Percentiles rank a stretch among this genome's conserved stretches.
These are phyloP conservation scores for Endothia cerciana DNA, from an alignment of 2,329 filamentous ascomycete genomes.

Conservation along the genomic window DNA sequence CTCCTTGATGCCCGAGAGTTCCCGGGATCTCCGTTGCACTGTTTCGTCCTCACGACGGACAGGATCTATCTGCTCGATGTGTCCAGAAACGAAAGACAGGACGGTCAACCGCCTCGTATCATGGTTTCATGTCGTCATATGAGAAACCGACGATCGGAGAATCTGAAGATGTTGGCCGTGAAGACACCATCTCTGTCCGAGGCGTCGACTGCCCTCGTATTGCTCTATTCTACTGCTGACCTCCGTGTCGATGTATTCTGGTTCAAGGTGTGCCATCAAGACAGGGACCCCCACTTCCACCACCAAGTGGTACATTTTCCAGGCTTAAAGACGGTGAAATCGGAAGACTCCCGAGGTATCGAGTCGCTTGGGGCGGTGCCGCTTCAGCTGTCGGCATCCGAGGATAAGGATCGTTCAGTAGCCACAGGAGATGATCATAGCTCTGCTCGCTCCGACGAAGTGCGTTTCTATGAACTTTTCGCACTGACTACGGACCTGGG, in stretches of 20 bases:
- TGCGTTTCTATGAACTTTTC: conserved; percentile 53
- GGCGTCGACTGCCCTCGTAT: conserved; percentile 37
- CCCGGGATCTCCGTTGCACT: conserved; percentile 49
- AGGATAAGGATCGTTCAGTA: not conserved
- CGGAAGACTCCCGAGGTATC: conserved; percentile 7
- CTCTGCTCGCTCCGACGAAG: conserved; percentile 39
- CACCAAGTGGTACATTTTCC: conserved; percentile 36
- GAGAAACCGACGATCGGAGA: conserved; percentile 42
- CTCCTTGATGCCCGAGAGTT: conserved; percentile 62
- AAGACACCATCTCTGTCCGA: conserved; percentile 12
- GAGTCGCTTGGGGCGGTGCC: conserved; percentile 20
- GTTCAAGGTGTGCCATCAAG: conserved; percentile 36
- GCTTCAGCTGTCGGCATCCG: conserved; percentile 10
- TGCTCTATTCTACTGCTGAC: conserved; percentile 39
- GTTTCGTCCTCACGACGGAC: conserved; percentile 62
- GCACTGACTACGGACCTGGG: conserved; percentile 48
- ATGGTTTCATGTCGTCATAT: conserved; percentile 51
- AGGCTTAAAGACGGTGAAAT: not conserved
- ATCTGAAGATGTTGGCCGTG: conserved; percentile 44
- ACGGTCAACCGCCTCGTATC: conserved; percentile 31
- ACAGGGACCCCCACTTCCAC: conserved; percentile 41
- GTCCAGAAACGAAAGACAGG: conserved; percentile 17
- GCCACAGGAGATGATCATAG: conserved; percentile 23
- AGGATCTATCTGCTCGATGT: conserved; percentile 55
- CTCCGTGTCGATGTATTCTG: conserved; percentile 43